Evolutionary conservation across 2,329 filamentous ascomycete genomes (phyloP), one percentile per base, ranked within the genome.

Genomic region (Scedosporium apiospermum): DNA sequence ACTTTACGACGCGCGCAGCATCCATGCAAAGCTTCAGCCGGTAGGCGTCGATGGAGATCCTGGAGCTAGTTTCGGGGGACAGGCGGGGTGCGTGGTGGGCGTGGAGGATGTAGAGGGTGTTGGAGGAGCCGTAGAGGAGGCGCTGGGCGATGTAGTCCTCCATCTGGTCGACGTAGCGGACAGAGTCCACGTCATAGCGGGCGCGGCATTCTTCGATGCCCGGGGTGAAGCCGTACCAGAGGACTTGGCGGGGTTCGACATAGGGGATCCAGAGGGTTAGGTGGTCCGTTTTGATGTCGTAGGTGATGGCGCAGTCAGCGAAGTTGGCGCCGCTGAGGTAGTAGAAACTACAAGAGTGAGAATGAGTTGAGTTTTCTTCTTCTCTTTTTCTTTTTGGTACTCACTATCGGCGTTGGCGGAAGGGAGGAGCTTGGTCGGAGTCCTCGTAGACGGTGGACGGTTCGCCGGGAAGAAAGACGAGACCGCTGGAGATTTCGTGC

Each of bases 1-100:
- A 88, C 77, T 98, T 98, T 73, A 90, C 80, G 1, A 93, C 88
- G 38, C 93, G 88, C 23, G 88, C 88, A 62, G 85, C 82, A 70
- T 96, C 88, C 75, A 97, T 93, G 59, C 90, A 89, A 1, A 82
- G 81, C 66, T 82, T 82, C 9, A 97, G 79, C 9, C 74, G 75
- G 14, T 72, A 71, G 53, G 74, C 72, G 71, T 88, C 79, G 65
- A 87, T 74, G 30, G 69, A 68, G 4, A 78, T 68, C 62, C 67
- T 68, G 21, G 68, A 69, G 23, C 67, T 74, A 14, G 75, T 73
- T 44, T 75, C 69, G 65, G 80, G 76, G n/a, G 73, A 69, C 69
- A 53, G 68, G 65, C 62, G 60, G 34, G 74, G 72, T 46, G 74
- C 67, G 68, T 84, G 80, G 49, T 76, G 71, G 0, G 74, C 67